Evolutionary conservation across 164 flowering plant genomes (phyloP).

Genomic region (Umbellularia californica): DNA sequence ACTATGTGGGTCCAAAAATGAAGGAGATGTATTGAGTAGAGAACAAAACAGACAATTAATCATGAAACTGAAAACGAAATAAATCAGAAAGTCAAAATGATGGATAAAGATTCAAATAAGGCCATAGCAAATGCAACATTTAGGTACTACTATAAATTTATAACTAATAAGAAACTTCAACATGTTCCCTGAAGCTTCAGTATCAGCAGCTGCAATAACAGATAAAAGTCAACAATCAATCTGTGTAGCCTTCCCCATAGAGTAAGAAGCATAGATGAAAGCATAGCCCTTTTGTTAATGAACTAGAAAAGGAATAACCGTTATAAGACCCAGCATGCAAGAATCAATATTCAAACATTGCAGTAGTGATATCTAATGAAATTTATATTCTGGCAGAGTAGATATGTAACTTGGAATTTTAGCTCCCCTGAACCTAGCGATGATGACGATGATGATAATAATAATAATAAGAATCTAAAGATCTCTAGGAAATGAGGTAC

Average conservation of each 20-base stretch:
- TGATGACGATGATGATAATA: neutral
- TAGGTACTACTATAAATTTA: too few relatives aligned
- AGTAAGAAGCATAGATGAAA: neutral
- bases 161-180: too few relatives aligned
- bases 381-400: neutral
- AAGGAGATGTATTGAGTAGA: neutral
- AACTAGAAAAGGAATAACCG: neutral
- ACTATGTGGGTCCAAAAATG: neutral
- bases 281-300: neutral
- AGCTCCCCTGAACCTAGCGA: neutral
- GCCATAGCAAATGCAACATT: too few relatives aligned
- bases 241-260: neutral
- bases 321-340: neutral
- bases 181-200: too few relatives aligned
- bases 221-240: neutral
- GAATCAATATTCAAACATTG: neutral
- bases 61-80: neutral
- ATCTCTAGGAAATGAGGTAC: neutral
- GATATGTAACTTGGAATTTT: neutral
- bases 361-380: neutral
- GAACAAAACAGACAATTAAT: neutral
- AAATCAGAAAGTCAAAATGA: neutral
- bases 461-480: neutral
- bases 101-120: too few relatives aligned
- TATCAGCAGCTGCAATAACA: neutral